Percentiles rank a stretch among this genome's conserved stretches.
Conservation (phyloP, 495 filamentous ascomycete species). For the Hypoxylon perforatum region DNA sequence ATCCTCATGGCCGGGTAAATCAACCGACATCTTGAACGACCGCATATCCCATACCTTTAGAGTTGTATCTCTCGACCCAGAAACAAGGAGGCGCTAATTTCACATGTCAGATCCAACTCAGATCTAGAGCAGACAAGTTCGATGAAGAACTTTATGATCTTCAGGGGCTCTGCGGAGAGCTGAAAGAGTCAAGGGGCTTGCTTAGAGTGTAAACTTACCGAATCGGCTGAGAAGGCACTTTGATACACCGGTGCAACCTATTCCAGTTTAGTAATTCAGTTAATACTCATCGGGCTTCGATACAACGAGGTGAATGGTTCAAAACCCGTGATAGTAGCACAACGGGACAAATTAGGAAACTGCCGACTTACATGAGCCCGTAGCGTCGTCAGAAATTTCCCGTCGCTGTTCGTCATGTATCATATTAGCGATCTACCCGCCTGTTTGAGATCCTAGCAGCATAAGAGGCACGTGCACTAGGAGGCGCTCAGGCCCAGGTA, state of each 20-base stretch:
- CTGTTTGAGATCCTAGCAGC: background rate
- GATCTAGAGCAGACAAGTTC: background rate
- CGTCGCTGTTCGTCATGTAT: slow-evolving; percentile 56
- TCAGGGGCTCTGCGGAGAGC: slow-evolving; percentile 2
- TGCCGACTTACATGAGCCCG: slow-evolving; percentile 75
- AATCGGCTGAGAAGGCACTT: slow-evolving; percentile 90
- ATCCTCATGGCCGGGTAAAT: slow-evolving; percentile 94
- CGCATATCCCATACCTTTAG: slow-evolving; percentile 93
- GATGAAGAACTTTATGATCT: background rate
- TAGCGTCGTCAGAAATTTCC: slow-evolving; percentile 84
- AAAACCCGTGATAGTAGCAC: background rate
- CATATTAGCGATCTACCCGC: slow-evolving; percentile 25
- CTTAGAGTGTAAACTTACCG: slow-evolving; percentile 44
- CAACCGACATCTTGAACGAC: slow-evolving; percentile 80
- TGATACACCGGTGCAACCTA: slow-evolving; percentile 87
- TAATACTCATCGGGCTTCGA: background rate
- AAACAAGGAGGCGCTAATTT: slow-evolving; percentile 74
- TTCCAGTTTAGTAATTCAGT: slow-evolving; percentile 23
- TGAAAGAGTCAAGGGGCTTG: slow-evolving; percentile 3
- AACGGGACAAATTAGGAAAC: background rate
- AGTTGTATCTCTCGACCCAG: slow-evolving; percentile 90
- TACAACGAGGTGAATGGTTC: background rate
- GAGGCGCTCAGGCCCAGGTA: background rate
- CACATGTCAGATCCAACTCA: slow-evolving; percentile 20
- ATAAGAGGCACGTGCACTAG: background rate